Percentiles rank a stretch among this genome's conserved stretches.
phyloP scores from a whole-genome alignment of 202 grass and related monocot species.

The Thinopyrum obtusiflorum region DNA sequence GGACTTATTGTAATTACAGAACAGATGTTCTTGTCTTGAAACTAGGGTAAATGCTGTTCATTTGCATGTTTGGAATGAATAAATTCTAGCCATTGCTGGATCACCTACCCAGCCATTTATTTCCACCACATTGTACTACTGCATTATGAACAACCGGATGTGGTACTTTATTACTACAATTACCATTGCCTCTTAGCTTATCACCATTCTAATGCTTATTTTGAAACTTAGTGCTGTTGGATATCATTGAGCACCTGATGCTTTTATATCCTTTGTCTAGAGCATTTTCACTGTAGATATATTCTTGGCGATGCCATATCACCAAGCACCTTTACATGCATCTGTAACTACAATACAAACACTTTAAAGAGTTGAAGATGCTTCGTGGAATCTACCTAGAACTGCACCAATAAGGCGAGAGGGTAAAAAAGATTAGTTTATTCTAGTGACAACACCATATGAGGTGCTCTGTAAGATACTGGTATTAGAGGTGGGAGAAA shows the following conservation, averaged over 20 bases:
- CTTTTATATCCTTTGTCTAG: constrained; percentile 2
- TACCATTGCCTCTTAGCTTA: background rate
- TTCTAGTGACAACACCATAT: constrained; percentile 1
- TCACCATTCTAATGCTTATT: background rate
- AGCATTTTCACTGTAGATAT: background rate
- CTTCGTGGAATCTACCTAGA: background rate
- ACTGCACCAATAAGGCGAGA: constrained; percentile 4
- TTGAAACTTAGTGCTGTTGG: background rate
- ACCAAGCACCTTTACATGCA: constrained; percentile 19
- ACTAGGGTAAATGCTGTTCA: background rate
- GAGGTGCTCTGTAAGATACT: background rate
- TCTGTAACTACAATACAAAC: background rate
- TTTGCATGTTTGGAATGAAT: constrained; percentile 9
- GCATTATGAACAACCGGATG: background rate
- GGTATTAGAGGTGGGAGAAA: constrained; percentile 20
- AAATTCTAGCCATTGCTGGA: background rate
- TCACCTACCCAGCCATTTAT: background rate
- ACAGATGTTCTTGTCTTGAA: background rate
- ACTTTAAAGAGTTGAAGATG: background rate
- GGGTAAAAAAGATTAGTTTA: background rate
- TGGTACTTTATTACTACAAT: background rate
- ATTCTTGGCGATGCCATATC: background rate
- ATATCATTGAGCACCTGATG: background rate
- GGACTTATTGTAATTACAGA: constrained; percentile 5
- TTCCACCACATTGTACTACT: background rate